These are phyloP conservation scores for Psilocybe mexicana DNA, from an alignment of 1,284 basidiomycete genomes.

Conservation along the genomic window DNA sequence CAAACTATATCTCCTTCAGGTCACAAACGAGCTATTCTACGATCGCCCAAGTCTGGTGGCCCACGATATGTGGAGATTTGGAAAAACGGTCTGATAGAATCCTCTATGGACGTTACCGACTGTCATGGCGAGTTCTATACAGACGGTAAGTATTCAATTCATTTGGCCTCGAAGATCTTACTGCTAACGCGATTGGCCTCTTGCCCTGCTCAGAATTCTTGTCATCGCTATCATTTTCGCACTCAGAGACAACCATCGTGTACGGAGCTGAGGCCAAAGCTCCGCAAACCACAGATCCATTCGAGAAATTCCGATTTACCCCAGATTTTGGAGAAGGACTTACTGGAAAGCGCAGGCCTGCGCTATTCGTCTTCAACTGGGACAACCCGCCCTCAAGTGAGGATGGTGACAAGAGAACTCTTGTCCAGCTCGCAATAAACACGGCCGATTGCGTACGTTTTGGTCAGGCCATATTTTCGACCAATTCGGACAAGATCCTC, in stretches of 20 bases:
- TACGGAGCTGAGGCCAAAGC: conserved; percentile 58
- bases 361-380: conserved; percentile 53
- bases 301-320: conserved; percentile 50
- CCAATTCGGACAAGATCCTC: conserved; percentile 39
- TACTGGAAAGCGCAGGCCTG: conserved; percentile 47
- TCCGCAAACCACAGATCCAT: conserved; percentile 37
- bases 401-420: conserved; percentile 5
- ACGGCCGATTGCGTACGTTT: conserved; percentile 36
- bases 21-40: conserved; percentile 45
- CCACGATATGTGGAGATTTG: conserved; percentile 62
- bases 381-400: conserved; percentile 14
- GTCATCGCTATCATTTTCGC: conserved; percentile 50
- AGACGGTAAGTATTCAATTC: conserved; percentile 46
- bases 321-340: conserved; percentile 61
- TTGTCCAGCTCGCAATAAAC: conserved; percentile 14
- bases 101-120: conserved; percentile 56
- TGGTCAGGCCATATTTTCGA: conserved; percentile 57
- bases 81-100: conserved; percentile 42
- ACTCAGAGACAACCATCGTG: conserved; percentile 50
- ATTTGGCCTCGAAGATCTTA: background rate
- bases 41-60: conserved; percentile 37
- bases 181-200: background rate
- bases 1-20: conserved; percentile 48
- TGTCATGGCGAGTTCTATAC: conserved; percentile 60
- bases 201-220: conserved; percentile 43